These are phyloP conservation scores for Crataegus laevigata DNA, from an alignment of 306 rosid species.

Conservation along the genomic window DNA sequence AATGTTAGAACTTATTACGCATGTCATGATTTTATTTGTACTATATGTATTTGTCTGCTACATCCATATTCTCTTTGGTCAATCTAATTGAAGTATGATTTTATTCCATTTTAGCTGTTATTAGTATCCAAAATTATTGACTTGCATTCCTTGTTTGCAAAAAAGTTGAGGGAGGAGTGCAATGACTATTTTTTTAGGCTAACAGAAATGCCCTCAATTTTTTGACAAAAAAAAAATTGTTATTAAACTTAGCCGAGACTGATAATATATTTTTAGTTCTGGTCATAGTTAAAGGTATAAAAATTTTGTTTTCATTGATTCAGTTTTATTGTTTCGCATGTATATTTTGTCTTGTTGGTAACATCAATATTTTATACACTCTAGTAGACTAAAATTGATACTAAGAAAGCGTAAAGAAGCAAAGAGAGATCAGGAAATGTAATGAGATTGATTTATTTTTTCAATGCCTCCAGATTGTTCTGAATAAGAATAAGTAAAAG, in stretches of 20 bases:
- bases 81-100: neutral
- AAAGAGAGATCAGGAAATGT: neutral
- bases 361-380: neutral
- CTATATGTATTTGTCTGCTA: neutral
- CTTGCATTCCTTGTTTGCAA: neutral
- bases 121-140: neutral
- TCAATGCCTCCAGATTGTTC: constrained; percentile 32
- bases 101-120: neutral
- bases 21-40: neutral
- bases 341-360: neutral
- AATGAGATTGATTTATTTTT: constrained; percentile 11
- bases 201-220: neutral
- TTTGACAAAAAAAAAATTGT: neutral
- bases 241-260: neutral
- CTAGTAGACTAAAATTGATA: neutral
- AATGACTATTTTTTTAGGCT: neutral
- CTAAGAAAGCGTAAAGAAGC: neutral
- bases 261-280: neutral
- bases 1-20: neutral
- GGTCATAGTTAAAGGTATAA: neutral
- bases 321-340: neutral
- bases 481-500: constrained; percentile 24
- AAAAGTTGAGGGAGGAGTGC: neutral
- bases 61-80: neutral
- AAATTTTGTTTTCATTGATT: neutral